Conservation (phyloP, 1,139 yeast species). For the Sugiyamaella xylanicola region DNA sequence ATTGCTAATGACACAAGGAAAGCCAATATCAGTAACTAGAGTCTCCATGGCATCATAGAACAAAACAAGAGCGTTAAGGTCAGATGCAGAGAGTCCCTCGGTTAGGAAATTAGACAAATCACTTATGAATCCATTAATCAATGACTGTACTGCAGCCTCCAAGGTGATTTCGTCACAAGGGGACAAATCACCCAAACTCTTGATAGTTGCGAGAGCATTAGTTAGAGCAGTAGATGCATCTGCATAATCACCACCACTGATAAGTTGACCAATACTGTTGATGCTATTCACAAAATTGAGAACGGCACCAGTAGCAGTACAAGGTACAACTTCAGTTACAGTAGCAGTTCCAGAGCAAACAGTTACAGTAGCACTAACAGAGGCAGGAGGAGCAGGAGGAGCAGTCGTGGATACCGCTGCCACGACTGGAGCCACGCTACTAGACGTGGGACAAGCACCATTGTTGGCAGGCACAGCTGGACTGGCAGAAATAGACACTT, state of each 20-base stretch:
- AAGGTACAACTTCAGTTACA: not conserved
- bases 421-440: not conserved
- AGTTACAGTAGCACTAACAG: slow-evolving; percentile 15
- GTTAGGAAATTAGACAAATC: not conserved
- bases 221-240: not conserved
- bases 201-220: not conserved
- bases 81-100: slow-evolving; percentile 1
- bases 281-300: not conserved
- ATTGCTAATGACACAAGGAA: not conserved
- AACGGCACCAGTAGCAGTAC: not conserved
- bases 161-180: slow-evolving; percentile 2
- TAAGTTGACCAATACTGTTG: not conserved
- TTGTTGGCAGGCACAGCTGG: slow-evolving; percentile 8
- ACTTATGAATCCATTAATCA: not conserved
- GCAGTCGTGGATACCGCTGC: not conserved
- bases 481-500: slow-evolving; percentile 3
- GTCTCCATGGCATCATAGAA: slow-evolving; percentile 1
- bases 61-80: not conserved
- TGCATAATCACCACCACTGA: not conserved
- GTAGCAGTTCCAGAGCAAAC: slow-evolving; percentile 5
- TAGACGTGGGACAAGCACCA: not conserved
- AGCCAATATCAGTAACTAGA: not conserved
- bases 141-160: not conserved
- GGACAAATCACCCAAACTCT: slow-evolving; percentile 1
- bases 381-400: not conserved